Percentiles rank a stretch among this genome's conserved stretches.
phyloP scores from a whole-genome alignment of 208 protist species.

The Acanthamoeba quina region DNA sequence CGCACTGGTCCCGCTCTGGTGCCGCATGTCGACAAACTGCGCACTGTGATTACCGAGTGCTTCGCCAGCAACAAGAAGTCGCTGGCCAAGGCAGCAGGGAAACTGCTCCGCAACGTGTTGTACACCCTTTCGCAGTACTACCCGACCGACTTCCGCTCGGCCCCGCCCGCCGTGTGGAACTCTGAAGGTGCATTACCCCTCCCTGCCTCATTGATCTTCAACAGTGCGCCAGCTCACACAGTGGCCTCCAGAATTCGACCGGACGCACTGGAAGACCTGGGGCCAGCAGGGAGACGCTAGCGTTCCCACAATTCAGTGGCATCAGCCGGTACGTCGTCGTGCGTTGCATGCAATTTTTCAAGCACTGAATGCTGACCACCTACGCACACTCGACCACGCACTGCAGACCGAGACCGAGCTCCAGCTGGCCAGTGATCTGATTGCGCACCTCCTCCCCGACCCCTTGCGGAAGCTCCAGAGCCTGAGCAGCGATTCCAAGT shows the following conservation, averaged over 20 bases:
- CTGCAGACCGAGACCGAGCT: background rate
- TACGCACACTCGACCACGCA: background rate
- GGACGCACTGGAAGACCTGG: constrained; percentile 36
- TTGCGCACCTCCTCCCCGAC: background rate
- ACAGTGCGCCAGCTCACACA: background rate
- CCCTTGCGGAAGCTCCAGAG: background rate
- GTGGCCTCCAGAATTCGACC: constrained; percentile 9
- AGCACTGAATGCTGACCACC: background rate
- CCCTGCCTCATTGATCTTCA: background rate
- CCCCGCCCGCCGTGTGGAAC: background rate
- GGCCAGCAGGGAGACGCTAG: background rate
- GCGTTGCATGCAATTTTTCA: background rate
- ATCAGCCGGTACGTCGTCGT: constrained; percentile 14
- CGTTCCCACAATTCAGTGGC: background rate
- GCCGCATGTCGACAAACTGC: background rate
- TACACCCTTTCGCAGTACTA: constrained; percentile 34
- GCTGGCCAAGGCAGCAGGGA: background rate
- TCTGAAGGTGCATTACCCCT: background rate
- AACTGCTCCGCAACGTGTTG: constrained; percentile 51
- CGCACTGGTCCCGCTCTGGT: background rate
- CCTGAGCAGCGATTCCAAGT: background rate
- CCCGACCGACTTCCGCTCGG: constrained; percentile 44
- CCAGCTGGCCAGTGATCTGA: background rate
- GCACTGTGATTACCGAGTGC: background rate
- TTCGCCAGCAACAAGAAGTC: constrained; percentile 14